Evolutionary conservation across 176 grass and related monocot species (phyloP).

Genomic region (Otatea glauca): DNA sequence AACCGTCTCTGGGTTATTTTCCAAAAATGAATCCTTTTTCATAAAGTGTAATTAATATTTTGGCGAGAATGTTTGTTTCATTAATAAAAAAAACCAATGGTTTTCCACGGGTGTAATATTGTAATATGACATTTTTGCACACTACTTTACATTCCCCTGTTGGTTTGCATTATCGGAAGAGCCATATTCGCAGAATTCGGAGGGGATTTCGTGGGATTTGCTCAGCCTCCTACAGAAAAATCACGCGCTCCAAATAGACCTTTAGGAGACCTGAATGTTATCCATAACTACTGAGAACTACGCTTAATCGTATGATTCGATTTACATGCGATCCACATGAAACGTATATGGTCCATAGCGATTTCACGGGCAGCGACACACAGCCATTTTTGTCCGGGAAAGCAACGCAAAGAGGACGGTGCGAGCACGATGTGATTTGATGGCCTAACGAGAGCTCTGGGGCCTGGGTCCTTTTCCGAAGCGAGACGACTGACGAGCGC

Average conservation of each 20-base stretch:
- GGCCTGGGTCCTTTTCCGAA: too few species aligned
- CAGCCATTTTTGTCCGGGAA: not conserved
- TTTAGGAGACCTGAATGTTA: too few species aligned
- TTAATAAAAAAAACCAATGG: not conserved
- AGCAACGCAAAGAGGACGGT: not conserved
- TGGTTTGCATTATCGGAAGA: not conserved
- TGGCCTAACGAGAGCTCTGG: not conserved
- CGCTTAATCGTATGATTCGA: not conserved
- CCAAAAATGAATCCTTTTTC: too few species aligned
- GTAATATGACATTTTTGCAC: not conserved
- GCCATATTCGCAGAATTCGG: not conserved
- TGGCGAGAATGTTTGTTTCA: too few species aligned
- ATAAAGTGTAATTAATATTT: too few species aligned
- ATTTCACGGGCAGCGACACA: not conserved
- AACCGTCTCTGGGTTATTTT: too few species aligned
- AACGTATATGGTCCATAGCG: not conserved
- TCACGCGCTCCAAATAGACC: too few species aligned
- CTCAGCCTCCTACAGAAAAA: too few species aligned
- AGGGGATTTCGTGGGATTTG: not conserved
- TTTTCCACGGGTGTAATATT: not conserved
- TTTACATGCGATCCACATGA: not conserved
- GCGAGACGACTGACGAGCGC: not conserved
- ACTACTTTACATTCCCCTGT: not conserved
- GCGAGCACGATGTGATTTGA: not conserved
- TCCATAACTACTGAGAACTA: too few species aligned